Conservation (phyloP, 1,284 basidiomycete species). For the Taiwanofungus camphoratus region DNA sequence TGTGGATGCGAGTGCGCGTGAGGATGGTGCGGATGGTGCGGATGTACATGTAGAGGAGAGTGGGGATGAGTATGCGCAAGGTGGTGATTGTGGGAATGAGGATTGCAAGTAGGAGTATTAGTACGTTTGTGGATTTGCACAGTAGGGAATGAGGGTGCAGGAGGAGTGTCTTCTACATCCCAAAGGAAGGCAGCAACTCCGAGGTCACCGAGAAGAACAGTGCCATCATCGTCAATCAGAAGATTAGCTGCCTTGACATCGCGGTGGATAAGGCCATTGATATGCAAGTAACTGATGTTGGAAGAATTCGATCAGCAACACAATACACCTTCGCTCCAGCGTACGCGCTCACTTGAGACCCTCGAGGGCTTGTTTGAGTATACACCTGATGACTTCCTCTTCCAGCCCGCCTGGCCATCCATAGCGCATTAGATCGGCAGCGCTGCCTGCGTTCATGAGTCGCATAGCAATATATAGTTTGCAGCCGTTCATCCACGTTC, state of each 20-base stretch:
- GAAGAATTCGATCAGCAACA: background rate
- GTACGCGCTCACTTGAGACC: constrained; percentile 59
- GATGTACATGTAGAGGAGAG: constrained; percentile 4
- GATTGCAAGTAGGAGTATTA: constrained; percentile 8
- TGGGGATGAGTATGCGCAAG: constrained; percentile 7
- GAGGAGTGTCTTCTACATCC: constrained; percentile 46
- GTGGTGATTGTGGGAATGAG: constrained; percentile 1
- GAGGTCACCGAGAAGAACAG: constrained; percentile 83
- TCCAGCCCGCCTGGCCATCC: constrained; percentile 83
- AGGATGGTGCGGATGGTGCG: too few species aligned
- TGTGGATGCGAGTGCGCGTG: constrained; percentile 15
- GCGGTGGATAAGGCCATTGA: constrained; percentile 86
- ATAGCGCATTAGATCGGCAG: constrained; percentile 82
- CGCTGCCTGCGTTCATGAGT: constrained; percentile 85
- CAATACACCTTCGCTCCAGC: background rate
- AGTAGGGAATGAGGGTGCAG: constrained; percentile 13
- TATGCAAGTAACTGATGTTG: constrained; percentile 66
- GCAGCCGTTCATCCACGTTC: constrained; percentile 81
- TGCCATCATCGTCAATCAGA: constrained; percentile 83
- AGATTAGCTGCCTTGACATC: constrained; percentile 90
- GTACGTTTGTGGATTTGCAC: constrained; percentile 16
- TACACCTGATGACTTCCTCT: constrained; percentile 80
- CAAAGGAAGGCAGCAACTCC: constrained; percentile 80
- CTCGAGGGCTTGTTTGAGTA: constrained; percentile 76
- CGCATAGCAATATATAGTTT: constrained; percentile 84